Base-by-base conservation (phyloP, 805 yeast genomes). In the Dipodascus geniculatus region DNA sequence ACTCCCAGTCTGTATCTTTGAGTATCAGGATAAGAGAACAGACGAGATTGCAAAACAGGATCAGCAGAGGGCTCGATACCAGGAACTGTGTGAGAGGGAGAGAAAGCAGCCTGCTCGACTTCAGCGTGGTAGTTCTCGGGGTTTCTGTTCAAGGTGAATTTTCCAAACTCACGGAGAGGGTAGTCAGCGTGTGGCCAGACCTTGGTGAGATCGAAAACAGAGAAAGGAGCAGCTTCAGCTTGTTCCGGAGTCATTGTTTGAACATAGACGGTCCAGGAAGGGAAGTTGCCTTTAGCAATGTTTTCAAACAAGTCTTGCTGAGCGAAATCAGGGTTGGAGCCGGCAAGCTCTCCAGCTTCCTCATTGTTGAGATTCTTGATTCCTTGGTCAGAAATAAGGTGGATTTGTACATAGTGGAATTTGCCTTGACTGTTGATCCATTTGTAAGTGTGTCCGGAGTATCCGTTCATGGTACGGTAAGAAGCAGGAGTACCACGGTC, bases 201-300 rank as follows among this genome's bases (percentile, higher is more conserved):
- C 74, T 89, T 89, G 58, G 96, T 88, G 68, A 88, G 76, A 71
- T 88, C 96, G 66, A 86, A 87, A 48, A 89, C 90, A 3, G 91
- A 84, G 71, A 85, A 87, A 65, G 84, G 83, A 51, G 79, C 78
- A 56, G 80, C 70, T 69, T 83, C 77, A 56, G 95, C 88, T 70
- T 88, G 82, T 61, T 81, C 86, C 57, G 79, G 79, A 35, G 95
- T 85, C 96, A 88, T 88, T 48, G 87, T 78, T 74, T 88, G 96
- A 53, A 88, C 71, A 70, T 84, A 87, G 57, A 79, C 80, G 38
- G 90, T 86, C 96, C 96, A 88, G 1, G 87, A 76, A 59, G 96
- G 96, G 64, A 62, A 66, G 56, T 87, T 84, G 54, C 91, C 93
- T 56, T 77, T 76, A 63, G 83, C 88, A 67, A 88, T 88, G 57